Conservation (phyloP, 371 early-diverging fungal species). For the Lichtheimia ornata region DNA sequence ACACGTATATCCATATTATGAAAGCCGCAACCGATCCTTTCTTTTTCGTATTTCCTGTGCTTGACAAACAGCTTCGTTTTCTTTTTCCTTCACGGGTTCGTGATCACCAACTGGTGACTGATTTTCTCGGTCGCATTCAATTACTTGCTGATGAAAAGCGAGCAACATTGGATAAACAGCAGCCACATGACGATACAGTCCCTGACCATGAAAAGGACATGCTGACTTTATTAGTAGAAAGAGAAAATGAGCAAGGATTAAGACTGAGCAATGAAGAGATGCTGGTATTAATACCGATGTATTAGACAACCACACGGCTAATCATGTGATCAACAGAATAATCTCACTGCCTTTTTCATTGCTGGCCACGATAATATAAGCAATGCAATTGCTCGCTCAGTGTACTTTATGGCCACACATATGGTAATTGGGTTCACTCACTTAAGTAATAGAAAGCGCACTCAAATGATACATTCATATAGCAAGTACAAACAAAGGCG, state of each 20-base stretch:
- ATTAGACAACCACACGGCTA: not conserved
- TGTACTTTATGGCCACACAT: constrained; percentile 22
- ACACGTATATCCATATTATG: constrained; percentile 27
- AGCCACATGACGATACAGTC: constrained; percentile 4
- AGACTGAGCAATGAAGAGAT: constrained; percentile 39
- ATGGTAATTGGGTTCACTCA: constrained; percentile 7
- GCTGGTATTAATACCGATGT: constrained; percentile 31
- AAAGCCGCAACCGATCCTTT: constrained; percentile 29
- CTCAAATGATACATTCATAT: not conserved
- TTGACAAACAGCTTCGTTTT: constrained; percentile 32
- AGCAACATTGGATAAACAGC: constrained; percentile 23
- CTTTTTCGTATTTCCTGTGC: constrained; percentile 48
- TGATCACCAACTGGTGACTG: constrained; percentile 15
- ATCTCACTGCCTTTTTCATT: constrained; percentile 33
- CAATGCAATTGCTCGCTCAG: constrained; percentile 27
- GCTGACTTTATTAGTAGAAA: constrained; percentile 58
- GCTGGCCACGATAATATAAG: constrained; percentile 45
- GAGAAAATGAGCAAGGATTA: constrained; percentile 30
- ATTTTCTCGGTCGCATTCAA: constrained; percentile 14
- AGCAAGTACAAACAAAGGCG: constrained; percentile 52
- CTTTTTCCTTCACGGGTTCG: constrained; percentile 26
- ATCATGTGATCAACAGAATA: constrained; percentile 18
- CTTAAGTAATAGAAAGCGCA: not conserved
- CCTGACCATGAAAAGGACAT: constrained; percentile 51
- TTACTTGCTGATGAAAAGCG: constrained; percentile 42